Evolutionary conservation across 2,329 filamentous ascomycete genomes (phyloP), one percentile per base, ranked within the genome.

Genomic region (Fusarium kyushuense): DNA sequence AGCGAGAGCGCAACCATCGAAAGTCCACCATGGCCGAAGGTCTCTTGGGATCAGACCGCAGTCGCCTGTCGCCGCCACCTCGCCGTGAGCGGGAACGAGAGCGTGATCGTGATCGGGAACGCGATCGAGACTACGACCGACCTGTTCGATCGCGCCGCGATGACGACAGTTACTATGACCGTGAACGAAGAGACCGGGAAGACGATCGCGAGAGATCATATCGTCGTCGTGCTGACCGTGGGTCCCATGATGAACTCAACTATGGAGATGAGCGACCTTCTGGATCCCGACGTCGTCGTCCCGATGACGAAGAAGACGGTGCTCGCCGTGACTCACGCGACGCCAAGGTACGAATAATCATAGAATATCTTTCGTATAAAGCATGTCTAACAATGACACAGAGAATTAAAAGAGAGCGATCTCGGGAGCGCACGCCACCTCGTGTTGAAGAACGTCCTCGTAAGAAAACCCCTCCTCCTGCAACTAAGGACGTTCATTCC

Each of bases 1-100:
- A 97, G 76, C 91, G 96, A 47, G 96, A 98, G 81, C 91, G 94
- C 70, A 94, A 96, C 73, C 96, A 97, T 80, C 90, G 93, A 78
- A 96, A 96, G 81, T 84, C 88, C 43, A 89, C 86, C 76, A 89
- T 89, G 81, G 92, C 90, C 69, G 88, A 90, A 73, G 87, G 83
- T 69, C 79, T 89, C 21, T 77, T 90, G 54, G 84, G 85, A 53
- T 76, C 74, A 42, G 86, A 88, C 65, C 84, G 84, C 65, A 82
- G 81, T 68, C 78, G 83, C 65, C 58, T 81, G 56, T 78, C 83
- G 69, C 74, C 81, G 71, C 78, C 72, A 23, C 66, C 72, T 35
- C 66, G 62, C 25, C 65, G 63, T 42, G 47, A 51, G 47, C 65
- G 63, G 35, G 63, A 67, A 35, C 66, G 67, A 25, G 67, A 69